Evolutionary conservation across 1,284 basidiomycete genomes (phyloP).

Genomic region (Gymnopus androsaceus): DNA sequence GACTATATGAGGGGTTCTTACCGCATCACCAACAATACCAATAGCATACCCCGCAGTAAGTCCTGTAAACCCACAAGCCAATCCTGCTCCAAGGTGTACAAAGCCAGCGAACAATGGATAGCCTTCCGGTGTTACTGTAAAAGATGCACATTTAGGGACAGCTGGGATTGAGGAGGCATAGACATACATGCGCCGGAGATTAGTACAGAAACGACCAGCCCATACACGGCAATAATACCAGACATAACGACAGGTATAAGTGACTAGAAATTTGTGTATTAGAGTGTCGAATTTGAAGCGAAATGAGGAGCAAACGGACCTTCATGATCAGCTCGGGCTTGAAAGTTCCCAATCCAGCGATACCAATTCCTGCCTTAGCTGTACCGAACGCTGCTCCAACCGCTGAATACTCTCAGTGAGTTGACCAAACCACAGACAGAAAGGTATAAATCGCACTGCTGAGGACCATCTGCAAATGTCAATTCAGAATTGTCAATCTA

Average conservation of each 20-base stretch:
- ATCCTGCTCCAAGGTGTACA: constrained; percentile 91
- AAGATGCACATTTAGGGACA: constrained; percentile 18
- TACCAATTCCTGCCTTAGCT: constrained; percentile 96
- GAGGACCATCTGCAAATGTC: constrained; percentile 71
- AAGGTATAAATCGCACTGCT: constrained; percentile 58
- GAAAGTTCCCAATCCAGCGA: constrained; percentile 93
- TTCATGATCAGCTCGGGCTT: constrained; percentile 98
- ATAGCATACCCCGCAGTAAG: constrained; percentile 95
- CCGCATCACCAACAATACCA: constrained; percentile 94
- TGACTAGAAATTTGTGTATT: constrained; percentile 50
- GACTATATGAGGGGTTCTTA: constrained; percentile 70
- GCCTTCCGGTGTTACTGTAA: constrained; percentile 62
- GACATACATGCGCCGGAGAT: constrained; percentile 64
- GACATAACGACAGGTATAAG: constrained; percentile 92
- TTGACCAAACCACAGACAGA: constrained; percentile 10
- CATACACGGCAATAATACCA: constrained; percentile 81
- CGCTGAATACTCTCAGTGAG: constrained; percentile 44
- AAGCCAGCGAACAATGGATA: constrained; percentile 87
- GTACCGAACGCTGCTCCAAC: constrained; percentile 97
- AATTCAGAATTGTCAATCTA: constrained; percentile 13
- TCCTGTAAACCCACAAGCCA: constrained; percentile 91
- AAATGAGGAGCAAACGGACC: too few species aligned
- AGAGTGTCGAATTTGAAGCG: background rate
- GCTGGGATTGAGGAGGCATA: background rate
- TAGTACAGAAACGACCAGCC: constrained; percentile 76